Evolutionary conservation across 768 basidiomycete genomes (phyloP).

Genomic region (Galerina sulciceps): DNA sequence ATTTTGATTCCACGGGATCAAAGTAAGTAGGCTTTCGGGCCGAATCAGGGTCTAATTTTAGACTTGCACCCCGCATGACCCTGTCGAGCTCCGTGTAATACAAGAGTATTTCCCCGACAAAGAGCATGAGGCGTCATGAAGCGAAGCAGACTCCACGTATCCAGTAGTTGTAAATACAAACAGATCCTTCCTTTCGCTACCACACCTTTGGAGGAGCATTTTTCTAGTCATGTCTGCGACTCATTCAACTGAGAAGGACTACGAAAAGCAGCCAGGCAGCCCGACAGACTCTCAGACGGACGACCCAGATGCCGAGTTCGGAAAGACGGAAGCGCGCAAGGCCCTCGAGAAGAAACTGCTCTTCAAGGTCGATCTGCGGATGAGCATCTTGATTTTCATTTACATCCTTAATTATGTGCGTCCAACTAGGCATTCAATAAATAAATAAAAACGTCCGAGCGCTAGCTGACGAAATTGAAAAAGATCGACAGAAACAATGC

Average conservation of each 20-base stretch:
- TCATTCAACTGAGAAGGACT: slow-evolving; percentile 12
- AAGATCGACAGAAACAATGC: slow-evolving; percentile 81
- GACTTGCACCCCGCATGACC: background rate
- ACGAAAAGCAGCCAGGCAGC: slow-evolving; percentile 13
- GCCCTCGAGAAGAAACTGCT: slow-evolving; percentile 56
- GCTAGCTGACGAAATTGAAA: too few species aligned
- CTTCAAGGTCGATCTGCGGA: slow-evolving; percentile 58
- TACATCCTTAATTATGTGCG: slow-evolving; percentile 57
- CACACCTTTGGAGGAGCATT: too few species aligned
- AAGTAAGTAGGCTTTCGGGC: background rate
- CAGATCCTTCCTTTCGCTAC: background rate
- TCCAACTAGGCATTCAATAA: too few species aligned
- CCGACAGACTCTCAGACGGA: background rate
- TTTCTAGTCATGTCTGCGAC: background rate
- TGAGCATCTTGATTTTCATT: slow-evolving; percentile 56
- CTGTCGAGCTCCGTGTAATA: too few species aligned
- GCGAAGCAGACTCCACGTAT: too few species aligned
- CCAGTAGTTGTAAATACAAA: too few species aligned
- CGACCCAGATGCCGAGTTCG: slow-evolving; percentile 49
- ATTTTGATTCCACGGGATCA: background rate
- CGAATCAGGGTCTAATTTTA: slow-evolving; percentile 1
- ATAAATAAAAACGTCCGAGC: too few species aligned
- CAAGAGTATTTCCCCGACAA: too few species aligned
- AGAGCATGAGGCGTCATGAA: too few species aligned
- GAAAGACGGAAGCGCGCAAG: slow-evolving; percentile 47